Base-by-base conservation (phyloP, 257 asterid genomes). In the Salvia miltiorrhiza region DNA sequence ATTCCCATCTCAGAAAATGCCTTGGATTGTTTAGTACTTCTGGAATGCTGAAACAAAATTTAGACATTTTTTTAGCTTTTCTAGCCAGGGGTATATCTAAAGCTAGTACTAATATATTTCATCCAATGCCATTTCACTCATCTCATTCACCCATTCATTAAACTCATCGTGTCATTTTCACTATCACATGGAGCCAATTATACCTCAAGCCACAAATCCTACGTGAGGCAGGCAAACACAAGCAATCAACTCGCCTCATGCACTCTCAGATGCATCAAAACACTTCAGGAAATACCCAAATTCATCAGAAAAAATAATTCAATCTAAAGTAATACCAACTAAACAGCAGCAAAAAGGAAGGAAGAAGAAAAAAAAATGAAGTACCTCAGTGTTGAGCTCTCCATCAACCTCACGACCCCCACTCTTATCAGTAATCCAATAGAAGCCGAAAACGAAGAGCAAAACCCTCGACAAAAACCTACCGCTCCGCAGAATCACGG, bases 361-460 rank as follows among this genome's bases (percentile, higher is more conserved):
- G 20, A 33, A n/a, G n/a, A n/a, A 24, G 13, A 16, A 41, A 54
- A 62, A 21, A 13, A 64, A 54, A 52, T 9, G 40, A 35, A 17
- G 55, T 76, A 86, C 96, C 95, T 85, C 79, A 68, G 33, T 58
- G 69, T 73, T 74, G 58, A 69, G 55, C 67, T 66, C 77, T 47
- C 55, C 83, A 58, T 69, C 80, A 57, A 60, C 55, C 79, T 49
- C 77, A 68, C 48, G 43, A 52, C 78, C 68, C 69, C 67, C 16
- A 11, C 33, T 66, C 41, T 52, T 76, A 69, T 85, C 84, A 5
- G 9, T 23, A 77, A 91, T 79, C 95, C 90, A 86, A 78, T 94
- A 94, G 76, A 94, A 91, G n/a, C 99, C 99, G 20, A 89, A 85
- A 40, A 81, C 78, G 54, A 89, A 90, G 14, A 94, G 78, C 88